Conservation (phyloP, 2,329 filamentous ascomycete genomes). For the Neonectria punicea region DNA sequence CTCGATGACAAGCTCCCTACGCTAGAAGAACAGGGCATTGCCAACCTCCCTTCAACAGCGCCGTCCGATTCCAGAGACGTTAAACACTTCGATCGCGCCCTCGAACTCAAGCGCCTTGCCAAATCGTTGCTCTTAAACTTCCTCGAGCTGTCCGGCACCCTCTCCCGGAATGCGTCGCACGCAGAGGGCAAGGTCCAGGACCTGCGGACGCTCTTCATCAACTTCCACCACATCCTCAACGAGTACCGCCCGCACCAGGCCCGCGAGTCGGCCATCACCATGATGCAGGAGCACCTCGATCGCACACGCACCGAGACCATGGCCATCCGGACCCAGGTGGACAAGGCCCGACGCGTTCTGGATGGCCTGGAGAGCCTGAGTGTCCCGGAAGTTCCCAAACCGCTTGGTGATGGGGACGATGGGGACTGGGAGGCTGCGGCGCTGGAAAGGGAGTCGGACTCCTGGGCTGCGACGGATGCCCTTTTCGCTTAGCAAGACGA, state of each 20-base stretch:
- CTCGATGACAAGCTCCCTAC: slow-evolving; percentile 71
- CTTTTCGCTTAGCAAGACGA: slow-evolving; percentile 49
- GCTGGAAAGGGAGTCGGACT: slow-evolving; percentile 45
- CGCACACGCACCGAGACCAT: slow-evolving; percentile 78
- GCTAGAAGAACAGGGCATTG: slow-evolving; percentile 76
- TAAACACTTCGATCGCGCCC: slow-evolving; percentile 70
- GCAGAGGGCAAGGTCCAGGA: slow-evolving; percentile 80
- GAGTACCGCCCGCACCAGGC: slow-evolving; percentile 95
- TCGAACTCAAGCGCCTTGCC: slow-evolving; percentile 79
- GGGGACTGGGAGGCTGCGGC: slow-evolving; percentile 31
- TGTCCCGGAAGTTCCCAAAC: slow-evolving; percentile 37
- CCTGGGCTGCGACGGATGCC: slow-evolving; percentile 57
- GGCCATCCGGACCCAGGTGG: slow-evolving; percentile 72
- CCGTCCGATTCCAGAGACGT: slow-evolving; percentile 57
- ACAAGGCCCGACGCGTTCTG: slow-evolving; percentile 79
- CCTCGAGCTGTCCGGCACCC: slow-evolving; percentile 77
- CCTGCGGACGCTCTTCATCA: slow-evolving; percentile 84
- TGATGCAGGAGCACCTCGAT: slow-evolving; percentile 88
- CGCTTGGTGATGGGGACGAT: slow-evolving; percentile 30
- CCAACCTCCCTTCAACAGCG: slow-evolving; percentile 66
- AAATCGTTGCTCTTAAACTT: slow-evolving; percentile 91
- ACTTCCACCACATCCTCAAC: slow-evolving; percentile 93
- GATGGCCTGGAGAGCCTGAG: slow-evolving; percentile 71
- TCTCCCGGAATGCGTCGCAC: slow-evolving; percentile 50
- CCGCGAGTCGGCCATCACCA: slow-evolving; percentile 83